Evolutionary conservation across 2,329 filamentous ascomycete species (phyloP).

Genomic region (Biscogniauxia marginata): DNA sequence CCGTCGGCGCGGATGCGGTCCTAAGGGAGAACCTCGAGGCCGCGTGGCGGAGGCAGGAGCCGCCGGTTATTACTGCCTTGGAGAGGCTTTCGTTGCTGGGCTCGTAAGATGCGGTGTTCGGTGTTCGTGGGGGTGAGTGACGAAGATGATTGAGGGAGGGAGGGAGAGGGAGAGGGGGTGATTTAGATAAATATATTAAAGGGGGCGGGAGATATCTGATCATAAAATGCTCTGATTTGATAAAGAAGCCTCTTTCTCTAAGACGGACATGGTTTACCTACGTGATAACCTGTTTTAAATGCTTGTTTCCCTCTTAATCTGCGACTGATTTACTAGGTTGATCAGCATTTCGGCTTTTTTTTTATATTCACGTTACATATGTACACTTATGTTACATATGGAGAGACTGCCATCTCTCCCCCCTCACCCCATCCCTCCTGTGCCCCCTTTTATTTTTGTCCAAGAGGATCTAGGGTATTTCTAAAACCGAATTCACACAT

Average conservation of each 20-base stretch:
- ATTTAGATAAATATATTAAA: too few species aligned
- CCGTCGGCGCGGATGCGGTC: constrained; percentile 52
- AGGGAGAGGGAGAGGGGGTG: neutral
- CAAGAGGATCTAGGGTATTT: too few species aligned
- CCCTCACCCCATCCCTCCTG: neutral
- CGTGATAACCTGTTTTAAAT: too few species aligned
- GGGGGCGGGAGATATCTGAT: too few species aligned
- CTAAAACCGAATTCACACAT: too few species aligned
- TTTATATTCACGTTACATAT: neutral
- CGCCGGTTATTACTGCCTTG: constrained; percentile 49
- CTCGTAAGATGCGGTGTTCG: constrained; percentile 23
- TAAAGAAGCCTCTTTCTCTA: too few species aligned
- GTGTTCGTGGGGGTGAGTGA: neutral
- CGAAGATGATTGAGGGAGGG: neutral
- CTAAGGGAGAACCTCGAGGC: constrained; percentile 50
- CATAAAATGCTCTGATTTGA: too few species aligned
- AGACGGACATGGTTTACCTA: too few species aligned
- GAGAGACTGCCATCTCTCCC: neutral
- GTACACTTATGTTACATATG: neutral
- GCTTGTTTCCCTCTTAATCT: too few species aligned
- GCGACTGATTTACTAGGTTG: too few species aligned
- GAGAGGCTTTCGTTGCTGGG: constrained; percentile 52
- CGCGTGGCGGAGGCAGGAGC: constrained; percentile 43
- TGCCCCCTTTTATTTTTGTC: neutral
- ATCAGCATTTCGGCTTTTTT: too few species aligned